Conservation (phyloP, 805 yeast genomes). For the Cyberlindnera lachancei region DNA sequence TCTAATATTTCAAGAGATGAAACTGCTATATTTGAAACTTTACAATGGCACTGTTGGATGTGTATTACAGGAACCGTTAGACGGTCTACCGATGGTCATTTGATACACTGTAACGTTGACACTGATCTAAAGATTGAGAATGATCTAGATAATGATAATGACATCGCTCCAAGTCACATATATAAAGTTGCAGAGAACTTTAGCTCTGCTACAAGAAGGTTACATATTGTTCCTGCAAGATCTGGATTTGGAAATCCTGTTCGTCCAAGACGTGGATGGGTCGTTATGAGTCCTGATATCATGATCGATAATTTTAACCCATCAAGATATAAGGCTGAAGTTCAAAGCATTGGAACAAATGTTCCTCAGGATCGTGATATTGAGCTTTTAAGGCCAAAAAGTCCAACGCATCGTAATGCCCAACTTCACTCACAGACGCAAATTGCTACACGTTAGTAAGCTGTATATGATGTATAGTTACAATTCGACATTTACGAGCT, state of each 20-base stretch:
- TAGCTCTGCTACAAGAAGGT: slow-evolving; percentile 69
- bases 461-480: too few species aligned
- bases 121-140: slow-evolving; percentile 78
- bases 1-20: slow-evolving; percentile 38
- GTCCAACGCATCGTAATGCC: slow-evolving; percentile 40
- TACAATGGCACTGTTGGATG: slow-evolving; percentile 98
- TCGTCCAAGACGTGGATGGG: slow-evolving; percentile 82
- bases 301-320: slow-evolving; percentile 63
- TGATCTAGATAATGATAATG: slow-evolving; percentile 26
- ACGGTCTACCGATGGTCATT: slow-evolving; percentile 72
- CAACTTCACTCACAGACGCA: slow-evolving; percentile 2
- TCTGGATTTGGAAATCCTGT: slow-evolving; percentile 61
- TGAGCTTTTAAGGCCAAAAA: slow-evolving; percentile 75
- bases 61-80: slow-evolving; percentile 92
- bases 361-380: slow-evolving; percentile 68
- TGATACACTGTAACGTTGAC: slow-evolving; percentile 88
- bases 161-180: slow-evolving; percentile 64
- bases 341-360: slow-evolving; percentile 38
- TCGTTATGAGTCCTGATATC: slow-evolving; percentile 78
- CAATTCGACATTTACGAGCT: too few species aligned
- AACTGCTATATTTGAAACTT: slow-evolving; percentile 48
- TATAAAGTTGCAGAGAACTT: slow-evolving; percentile 86
- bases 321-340: slow-evolving; percentile 35
- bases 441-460: slow-evolving; percentile 1
- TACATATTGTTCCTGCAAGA: slow-evolving; percentile 76